Conservation (phyloP, 2,329 filamentous ascomycete genomes). For the Epicoccum nigrum region DNA sequence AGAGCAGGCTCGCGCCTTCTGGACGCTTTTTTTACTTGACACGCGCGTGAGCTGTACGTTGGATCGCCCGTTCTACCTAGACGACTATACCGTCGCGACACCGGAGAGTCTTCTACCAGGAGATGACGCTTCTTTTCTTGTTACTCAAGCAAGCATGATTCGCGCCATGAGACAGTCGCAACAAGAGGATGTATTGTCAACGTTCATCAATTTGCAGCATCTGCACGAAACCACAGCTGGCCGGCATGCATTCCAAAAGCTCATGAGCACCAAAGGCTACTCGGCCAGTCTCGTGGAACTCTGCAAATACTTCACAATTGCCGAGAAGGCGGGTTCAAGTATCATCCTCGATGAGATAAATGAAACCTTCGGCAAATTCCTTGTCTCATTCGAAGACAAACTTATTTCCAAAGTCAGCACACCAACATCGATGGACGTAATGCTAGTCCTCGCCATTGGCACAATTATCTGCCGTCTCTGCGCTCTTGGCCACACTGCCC, state of each 20-base stretch:
- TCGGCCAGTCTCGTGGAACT: background rate
- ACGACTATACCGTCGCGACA: background rate
- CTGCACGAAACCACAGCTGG: background rate
- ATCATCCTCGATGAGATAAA: background rate
- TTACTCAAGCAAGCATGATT: background rate
- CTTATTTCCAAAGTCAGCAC: background rate
- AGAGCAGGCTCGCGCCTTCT: background rate
- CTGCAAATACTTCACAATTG: background rate
- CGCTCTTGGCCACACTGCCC: background rate
- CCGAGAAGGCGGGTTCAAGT: no score
- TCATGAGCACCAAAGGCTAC: background rate
- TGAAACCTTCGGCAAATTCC: background rate
- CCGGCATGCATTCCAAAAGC: background rate
- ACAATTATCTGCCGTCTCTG: background rate
- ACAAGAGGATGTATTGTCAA: background rate
- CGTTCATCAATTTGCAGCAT: background rate
- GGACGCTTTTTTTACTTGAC: background rate
- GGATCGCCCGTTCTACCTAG: background rate
- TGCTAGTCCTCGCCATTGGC: background rate
- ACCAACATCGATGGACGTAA: background rate
- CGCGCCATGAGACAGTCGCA: background rate
- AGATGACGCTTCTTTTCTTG: background rate
- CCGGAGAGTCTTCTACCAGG: background rate
- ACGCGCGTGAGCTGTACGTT: background rate
- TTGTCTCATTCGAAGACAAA: background rate